A percentile compares a stretch with the other conserved stretches of the same genome.
Evolutionary conservation across 768 basidiomycete species (phyloP).

Genomic region (Candolleomyces eurysporus): DNA sequence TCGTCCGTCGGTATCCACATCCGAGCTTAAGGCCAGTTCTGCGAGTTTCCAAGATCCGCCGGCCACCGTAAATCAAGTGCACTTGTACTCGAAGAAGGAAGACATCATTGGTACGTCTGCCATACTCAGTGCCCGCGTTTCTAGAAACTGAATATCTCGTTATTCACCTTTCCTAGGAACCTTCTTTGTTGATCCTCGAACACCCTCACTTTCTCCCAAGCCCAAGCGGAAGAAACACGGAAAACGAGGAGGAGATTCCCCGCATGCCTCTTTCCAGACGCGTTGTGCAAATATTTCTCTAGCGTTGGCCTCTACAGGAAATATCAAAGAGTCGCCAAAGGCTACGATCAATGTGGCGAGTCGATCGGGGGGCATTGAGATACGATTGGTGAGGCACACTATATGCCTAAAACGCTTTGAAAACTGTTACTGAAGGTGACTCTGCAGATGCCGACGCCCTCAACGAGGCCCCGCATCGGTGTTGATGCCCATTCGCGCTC

Average conservation of each 20-base stretch:
- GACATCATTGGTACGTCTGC: slow-evolving; percentile 29
- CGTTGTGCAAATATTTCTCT: slow-evolving; percentile 38
- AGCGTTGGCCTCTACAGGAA: slow-evolving; percentile 36
- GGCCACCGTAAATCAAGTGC: slow-evolving; percentile 30
- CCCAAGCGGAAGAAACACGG: slow-evolving; percentile 21
- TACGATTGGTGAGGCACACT: slow-evolving; percentile 34
- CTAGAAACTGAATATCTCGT: neutral
- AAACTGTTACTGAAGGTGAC: neutral
- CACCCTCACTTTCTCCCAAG: slow-evolving; percentile 20
- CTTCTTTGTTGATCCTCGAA: slow-evolving; percentile 39
- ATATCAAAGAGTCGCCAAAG: slow-evolving; percentile 25
- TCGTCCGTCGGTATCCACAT: neutral
- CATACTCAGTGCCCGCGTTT: neutral
- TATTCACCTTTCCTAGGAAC: slow-evolving; percentile 27
- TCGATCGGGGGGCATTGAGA: slow-evolving; percentile 35
- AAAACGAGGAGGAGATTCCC: slow-evolving; percentile 21
- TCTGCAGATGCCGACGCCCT: slow-evolving; percentile 29
- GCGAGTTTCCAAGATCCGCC: slow-evolving; percentile 39
- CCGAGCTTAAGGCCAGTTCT: slow-evolving; percentile 10
- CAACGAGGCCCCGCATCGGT: slow-evolving; percentile 33
- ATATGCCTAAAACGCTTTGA: neutral
- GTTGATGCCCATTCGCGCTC: slow-evolving; percentile 33
- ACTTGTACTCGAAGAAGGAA: slow-evolving; percentile 27
- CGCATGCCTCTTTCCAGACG: slow-evolving; percentile 42
- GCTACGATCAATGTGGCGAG: slow-evolving; percentile 37